phyloP scores from a whole-genome alignment of 805 yeast genomes.

The Yarrowia sp. region DNA sequence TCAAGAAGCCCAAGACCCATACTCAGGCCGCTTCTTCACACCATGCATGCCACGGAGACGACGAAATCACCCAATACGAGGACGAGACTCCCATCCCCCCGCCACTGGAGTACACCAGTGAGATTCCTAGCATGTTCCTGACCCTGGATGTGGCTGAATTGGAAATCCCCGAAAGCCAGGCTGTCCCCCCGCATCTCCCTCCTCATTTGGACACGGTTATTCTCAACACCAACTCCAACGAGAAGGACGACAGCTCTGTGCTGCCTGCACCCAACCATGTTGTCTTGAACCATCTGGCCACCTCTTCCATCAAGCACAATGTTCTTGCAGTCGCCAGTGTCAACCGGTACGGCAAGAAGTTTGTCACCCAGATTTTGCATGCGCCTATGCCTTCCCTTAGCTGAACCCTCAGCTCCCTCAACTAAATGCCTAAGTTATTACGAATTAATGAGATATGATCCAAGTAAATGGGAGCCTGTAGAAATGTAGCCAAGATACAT shows the following conservation, averaged over 20 bases:
- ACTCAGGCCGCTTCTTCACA: background rate
- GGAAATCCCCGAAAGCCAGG: constrained; percentile 35
- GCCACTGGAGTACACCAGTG: constrained; percentile 32
- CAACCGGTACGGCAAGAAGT: constrained; percentile 71
- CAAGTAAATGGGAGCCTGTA: background rate
- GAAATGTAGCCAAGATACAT: background rate
- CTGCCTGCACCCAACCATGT: constrained; percentile 94
- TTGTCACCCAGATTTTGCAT: constrained; percentile 81
- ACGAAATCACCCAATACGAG: constrained; percentile 9
- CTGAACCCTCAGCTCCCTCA: no score
- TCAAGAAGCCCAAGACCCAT: background rate
- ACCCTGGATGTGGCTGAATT: constrained; percentile 32
- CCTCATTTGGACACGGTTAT: constrained; percentile 88
- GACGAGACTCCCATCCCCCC: background rate
- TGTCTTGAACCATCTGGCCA: constrained; percentile 90
- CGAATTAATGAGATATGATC: background rate
- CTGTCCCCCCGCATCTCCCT: constrained; percentile 86
- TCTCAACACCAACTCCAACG: constrained; percentile 57
- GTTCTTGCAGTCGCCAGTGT: constrained; percentile 91
- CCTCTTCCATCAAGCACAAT: constrained; percentile 89
- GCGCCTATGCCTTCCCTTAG: constrained; percentile 51
- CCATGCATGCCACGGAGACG: constrained; percentile 9
- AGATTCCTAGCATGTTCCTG: constrained; percentile 36
- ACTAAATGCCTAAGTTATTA: constrained; percentile 17
- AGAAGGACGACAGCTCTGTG: constrained; percentile 82